phyloP scores from a whole-genome alignment of 805 yeast genomes.

The Wickerhamomyces tratensis region DNA sequence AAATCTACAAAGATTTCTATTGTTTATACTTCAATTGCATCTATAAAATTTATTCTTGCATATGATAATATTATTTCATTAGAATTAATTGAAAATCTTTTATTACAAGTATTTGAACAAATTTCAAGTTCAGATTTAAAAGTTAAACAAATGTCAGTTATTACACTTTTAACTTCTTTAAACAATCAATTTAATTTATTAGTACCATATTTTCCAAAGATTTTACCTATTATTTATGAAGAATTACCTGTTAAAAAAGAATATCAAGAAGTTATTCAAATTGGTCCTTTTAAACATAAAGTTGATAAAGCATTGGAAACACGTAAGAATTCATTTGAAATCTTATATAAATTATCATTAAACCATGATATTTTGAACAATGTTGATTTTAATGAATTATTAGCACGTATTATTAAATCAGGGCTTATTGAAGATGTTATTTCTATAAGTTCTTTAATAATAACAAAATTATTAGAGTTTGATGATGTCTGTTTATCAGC shows the following conservation, averaged over 20 bases:
- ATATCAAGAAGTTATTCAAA: slow-evolving; percentile 56
- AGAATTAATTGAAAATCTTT: slow-evolving; percentile 13
- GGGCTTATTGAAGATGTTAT: slow-evolving; percentile 29
- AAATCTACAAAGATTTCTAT: slow-evolving; percentile 11
- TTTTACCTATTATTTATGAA: slow-evolving; percentile 40
- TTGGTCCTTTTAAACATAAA: slow-evolving; percentile 83
- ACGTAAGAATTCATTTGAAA: slow-evolving; percentile 64
- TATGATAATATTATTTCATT: slow-evolving; percentile 17
- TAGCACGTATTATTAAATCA: slow-evolving; percentile 23
- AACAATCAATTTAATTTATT: slow-evolving; percentile 44
- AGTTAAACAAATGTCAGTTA: slow-evolving; percentile 51
- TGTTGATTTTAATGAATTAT: slow-evolving; percentile 24
- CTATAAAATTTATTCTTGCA: slow-evolving; percentile 27
- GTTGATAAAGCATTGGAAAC: slow-evolving; percentile 71
- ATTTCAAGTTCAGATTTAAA: slow-evolving; percentile 32
- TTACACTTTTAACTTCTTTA: slow-evolving; percentile 48
- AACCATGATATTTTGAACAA: slow-evolving; percentile 12
- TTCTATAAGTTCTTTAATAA: slow-evolving; percentile 17
- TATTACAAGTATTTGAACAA: slow-evolving; percentile 13
- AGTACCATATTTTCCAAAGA: slow-evolving; percentile 31
- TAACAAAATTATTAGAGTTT: slow-evolving; percentile 15
- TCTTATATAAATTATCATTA: slow-evolving; percentile 42
- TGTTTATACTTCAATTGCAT: slow-evolving; percentile 21
- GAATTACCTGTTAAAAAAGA: slow-evolving; percentile 48
- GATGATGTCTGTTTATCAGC: slow-evolving; percentile 15